Evolutionary conservation across 331 rosid genomes (phyloP), one percentile per base, ranked within the genome.

Genomic region (Quercus tomentella): DNA sequence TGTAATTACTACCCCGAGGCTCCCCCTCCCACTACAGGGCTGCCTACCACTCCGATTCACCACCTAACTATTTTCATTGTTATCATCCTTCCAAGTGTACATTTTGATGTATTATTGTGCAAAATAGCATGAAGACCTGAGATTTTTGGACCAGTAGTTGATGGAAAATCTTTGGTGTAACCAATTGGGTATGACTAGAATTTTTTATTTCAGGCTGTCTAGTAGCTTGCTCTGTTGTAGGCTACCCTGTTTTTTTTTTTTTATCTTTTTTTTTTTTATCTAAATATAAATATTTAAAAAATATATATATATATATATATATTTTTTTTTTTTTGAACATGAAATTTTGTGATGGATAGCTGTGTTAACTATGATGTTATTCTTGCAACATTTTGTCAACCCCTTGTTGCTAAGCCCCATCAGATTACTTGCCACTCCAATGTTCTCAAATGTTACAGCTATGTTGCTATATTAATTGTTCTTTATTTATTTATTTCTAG

Each of bases 401-500:
- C 22, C 8, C 4, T 26, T 18, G 26, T 20, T 4, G 8, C 52
- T 15, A 2, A 5, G 10, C 72, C 72, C 25, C 26, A 35, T 18
- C 2, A 15, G 54, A 35, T 37, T 67, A 20, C 72, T 67, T 67
- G 23, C 52, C 25, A 33, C 52, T 33, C 9, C 41, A 30, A 31
- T 31, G 45, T n/a, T 65, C 45, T 60, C 31, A 60, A 23, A 60
- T 60, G 66, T 60, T 60, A 60, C 33, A 22, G 12, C 66, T 67
- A 35, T n/a, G 72, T 37, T 67, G 72, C 72, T 20, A 7, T 74
- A 63, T 20, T 76, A 65, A 77, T 76, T 77, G 72, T 51, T 26
- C 30, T 26, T 26, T 26, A 26, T 26, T 26, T 26, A 26, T 26
- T 26, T 26, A 26, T 26, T 26, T 26, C 2, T 26, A 26, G 92